These are phyloP conservation scores for Chlamydomonas sp. DNA, from an alignment of 139 green algal species.

Conservation along the genomic window DNA sequence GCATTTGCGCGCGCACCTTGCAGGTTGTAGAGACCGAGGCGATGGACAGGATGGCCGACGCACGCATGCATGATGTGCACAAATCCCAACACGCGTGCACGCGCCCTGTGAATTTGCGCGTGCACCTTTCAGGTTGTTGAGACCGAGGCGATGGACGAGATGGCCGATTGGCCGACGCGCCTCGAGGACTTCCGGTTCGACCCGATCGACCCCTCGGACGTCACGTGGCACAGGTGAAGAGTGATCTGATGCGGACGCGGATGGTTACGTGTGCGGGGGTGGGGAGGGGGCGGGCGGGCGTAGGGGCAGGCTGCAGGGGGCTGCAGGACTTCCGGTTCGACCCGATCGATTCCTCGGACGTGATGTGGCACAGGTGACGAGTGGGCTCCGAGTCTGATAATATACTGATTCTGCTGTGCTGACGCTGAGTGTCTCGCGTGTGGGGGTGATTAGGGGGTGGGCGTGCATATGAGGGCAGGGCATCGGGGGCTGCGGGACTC, in stretches of 20 bases:
- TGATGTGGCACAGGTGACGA: constrained; percentile 51
- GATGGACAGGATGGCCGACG: background rate
- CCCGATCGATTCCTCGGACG: constrained; percentile 33
- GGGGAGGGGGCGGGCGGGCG: background rate
- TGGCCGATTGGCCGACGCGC: constrained; percentile 45
- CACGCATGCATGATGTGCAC: background rate
- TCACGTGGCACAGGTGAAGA: constrained; percentile 44
- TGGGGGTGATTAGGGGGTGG: background rate
- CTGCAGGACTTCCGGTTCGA: constrained; percentile 48
- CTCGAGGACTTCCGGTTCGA: constrained; percentile 51
- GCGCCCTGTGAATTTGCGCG: too few relatives aligned
- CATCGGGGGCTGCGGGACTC: constrained; percentile 30
- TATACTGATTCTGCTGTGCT: too few relatives aligned
- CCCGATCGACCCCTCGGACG: constrained; percentile 36
- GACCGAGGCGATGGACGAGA: constrained; percentile 45
- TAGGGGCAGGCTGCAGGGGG: background rate
- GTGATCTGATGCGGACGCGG: background rate
- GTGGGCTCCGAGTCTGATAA: too few relatives aligned
- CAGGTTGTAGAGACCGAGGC: too few relatives aligned
- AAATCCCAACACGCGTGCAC: too few relatives aligned
- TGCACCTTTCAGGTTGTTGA: constrained; percentile 34
- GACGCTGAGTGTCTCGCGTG: too few relatives aligned
- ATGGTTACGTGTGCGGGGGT: background rate
- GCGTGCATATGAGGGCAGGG: background rate
- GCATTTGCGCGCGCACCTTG: too few relatives aligned